Evolutionary conservation across 805 yeast species (phyloP), one percentile per base, ranked within the genome.

Genomic region (Ogataea henricii): DNA sequence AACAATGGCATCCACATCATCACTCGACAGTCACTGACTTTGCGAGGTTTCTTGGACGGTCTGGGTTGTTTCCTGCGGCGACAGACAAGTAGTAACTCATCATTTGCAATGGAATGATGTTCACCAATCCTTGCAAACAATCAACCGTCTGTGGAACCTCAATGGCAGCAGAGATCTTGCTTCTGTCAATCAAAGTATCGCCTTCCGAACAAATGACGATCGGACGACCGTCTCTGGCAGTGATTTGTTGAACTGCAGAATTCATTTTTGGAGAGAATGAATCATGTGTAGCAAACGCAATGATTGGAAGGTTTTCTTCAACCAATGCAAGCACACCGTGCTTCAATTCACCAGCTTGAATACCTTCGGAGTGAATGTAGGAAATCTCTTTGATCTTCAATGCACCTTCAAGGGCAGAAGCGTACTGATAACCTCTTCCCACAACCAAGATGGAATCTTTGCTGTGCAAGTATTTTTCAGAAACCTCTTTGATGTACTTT

Each of bases 341-440:
- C 71, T 94, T 94, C 72, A 94, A 82, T 73, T 94, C 99, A 69
- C 99, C 99, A 18, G 99, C 99, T 56, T 94, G 82, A 45, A 94
- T 96, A 76, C 99, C 99, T 74, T 94, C 99, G 17, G 97, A 89
- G 69, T 94, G 99, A 89, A 94, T 94, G 70, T 94, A 94, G 2
- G 98, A 92, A 54, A 94, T 94, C 71, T 94, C 99, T 74, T 94
- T 94, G 67, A 94, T 92, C 74, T 94, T 94, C 64, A 94, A 81
- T 10, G 99, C 99, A 66, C 99, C 99, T 73, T 94, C 99, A 62
- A 94, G 78, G 20, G 99, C 98, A 54, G 96, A 85, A 12, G 99
- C 99, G 69, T 79, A 85, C 73, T 94, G 99, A 73, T 88, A 91
- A 45, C 99, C 99, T 73, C 99, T 87, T 52, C 99, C 99, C 55